Percentiles rank a stretch among this genome's conserved stretches.
Conservation (phyloP, 371 early-diverging fungal species). For the Mortierella sp. region DNA sequence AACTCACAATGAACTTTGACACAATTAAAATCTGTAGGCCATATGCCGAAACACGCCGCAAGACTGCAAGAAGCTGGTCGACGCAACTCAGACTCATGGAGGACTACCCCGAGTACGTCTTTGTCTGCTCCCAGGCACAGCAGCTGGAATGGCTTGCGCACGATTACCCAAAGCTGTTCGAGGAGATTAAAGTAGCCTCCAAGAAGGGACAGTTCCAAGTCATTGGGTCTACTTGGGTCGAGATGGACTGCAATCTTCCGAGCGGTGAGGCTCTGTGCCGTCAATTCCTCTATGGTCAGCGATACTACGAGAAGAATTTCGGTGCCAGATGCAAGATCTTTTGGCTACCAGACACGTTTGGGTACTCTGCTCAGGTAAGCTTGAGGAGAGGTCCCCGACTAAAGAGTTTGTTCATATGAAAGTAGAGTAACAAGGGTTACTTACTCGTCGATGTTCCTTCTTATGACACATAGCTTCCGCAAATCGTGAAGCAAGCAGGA, state of each 20-base stretch:
- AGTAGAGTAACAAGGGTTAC: constrained; percentile 61
- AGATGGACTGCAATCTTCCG: constrained; percentile 98
- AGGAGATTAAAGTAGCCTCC: constrained; percentile 77
- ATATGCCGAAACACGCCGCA: constrained; percentile 96
- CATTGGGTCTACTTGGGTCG: constrained; percentile 98
- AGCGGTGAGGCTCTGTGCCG: constrained; percentile 95
- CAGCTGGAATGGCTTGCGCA: constrained; percentile 94
- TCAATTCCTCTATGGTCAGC: constrained; percentile 94
- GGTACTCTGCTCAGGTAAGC: constrained; percentile 62
- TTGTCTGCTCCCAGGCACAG: constrained; percentile 95
- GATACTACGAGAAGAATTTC: constrained; percentile 89
- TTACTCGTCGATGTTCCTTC: neutral
- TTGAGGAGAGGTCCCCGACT: neutral
- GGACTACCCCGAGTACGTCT: constrained; percentile 87
- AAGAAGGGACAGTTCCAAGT: constrained; percentile 90
- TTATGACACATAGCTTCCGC: constrained; percentile 81
- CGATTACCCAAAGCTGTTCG: constrained; percentile 87
- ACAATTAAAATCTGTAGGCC: constrained; percentile 85
- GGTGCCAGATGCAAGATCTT: constrained; percentile 85
- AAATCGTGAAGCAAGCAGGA: constrained; percentile 86
- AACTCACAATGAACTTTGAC: neutral
- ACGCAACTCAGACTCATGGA: constrained; percentile 91
- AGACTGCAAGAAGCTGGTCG: constrained; percentile 93
- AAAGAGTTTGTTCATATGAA: neutral
- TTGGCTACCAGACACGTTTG: constrained; percentile 97